Evolutionary conservation across 2,329 filamentous ascomycete genomes (phyloP).

Genomic region (Alternaria dauci): DNA sequence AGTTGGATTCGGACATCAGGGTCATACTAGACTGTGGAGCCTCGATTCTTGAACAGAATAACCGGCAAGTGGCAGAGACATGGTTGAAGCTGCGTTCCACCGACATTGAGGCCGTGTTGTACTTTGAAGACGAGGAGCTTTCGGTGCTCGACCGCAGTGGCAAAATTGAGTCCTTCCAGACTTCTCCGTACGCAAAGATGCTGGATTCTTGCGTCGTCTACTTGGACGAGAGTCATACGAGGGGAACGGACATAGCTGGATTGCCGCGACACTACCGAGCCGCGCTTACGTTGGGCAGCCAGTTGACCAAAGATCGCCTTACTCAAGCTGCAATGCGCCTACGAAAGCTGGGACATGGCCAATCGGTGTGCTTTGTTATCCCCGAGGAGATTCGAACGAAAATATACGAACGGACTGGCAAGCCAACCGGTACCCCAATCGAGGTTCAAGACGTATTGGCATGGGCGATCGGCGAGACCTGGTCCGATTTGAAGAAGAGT

Average conservation of each 20-base stretch:
- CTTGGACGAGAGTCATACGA: constrained; percentile 74
- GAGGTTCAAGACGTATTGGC: constrained; percentile 63
- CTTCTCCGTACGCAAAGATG: constrained; percentile 66
- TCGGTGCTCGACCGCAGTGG: constrained; percentile 62
- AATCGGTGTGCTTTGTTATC: constrained; percentile 69
- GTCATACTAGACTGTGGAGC: constrained; percentile 78
- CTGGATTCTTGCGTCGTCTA: constrained; percentile 70
- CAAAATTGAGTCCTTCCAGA: constrained; percentile 59
- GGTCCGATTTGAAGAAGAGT: constrained; percentile 56
- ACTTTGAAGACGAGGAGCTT: constrained; percentile 65
- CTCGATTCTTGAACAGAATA: constrained; percentile 69
- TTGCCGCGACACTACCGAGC: constrained; percentile 68
- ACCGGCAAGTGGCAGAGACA: constrained; percentile 53
- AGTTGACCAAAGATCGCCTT: constrained; percentile 72
- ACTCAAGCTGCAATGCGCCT: constrained; percentile 69
- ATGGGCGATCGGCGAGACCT: constrained; percentile 69
- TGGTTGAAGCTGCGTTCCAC: constrained; percentile 58
- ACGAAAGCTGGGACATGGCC: constrained; percentile 68
- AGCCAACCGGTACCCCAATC: constrained; percentile 41
- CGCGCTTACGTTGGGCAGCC: constrained; percentile 71
- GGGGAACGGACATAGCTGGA: constrained; percentile 70
- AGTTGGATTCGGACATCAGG: constrained; percentile 53
- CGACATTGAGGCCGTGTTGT: constrained; percentile 58
- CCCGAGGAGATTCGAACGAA: constrained; percentile 66
- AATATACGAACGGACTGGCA: constrained; percentile 51